A percentile compares a stretch with the other conserved stretches of the same genome.
phyloP scores from a whole-genome alignment of 208 protist species.

The Leishmania lainsoni region DNA sequence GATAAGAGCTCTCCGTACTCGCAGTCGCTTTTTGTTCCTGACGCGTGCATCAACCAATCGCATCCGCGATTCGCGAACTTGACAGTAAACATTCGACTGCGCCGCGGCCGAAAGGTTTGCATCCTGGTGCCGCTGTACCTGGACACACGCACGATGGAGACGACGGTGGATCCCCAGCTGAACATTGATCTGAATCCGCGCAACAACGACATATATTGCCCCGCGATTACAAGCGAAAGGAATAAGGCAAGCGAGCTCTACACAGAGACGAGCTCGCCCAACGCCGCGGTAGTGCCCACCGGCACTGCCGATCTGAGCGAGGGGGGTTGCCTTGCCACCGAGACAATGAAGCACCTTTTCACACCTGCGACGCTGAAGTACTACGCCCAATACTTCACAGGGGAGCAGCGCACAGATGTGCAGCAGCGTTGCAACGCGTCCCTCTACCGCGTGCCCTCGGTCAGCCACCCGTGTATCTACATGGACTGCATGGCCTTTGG shows the following conservation, averaged over 20 bases:
- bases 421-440: constrained; percentile 82
- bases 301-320: constrained; percentile 37
- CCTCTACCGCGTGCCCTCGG: constrained; percentile 80
- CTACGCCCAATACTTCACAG: constrained; percentile 92
- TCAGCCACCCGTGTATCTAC: constrained; percentile 94
- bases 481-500: constrained; percentile 99
- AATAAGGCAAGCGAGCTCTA: constrained; percentile 56
- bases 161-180: constrained; percentile 72
- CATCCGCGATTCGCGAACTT: constrained; percentile 98
- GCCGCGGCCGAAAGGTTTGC: constrained; percentile 94
- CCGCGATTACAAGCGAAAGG: constrained; percentile 34
- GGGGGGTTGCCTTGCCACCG: constrained; percentile 44
- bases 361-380: constrained; percentile 88
- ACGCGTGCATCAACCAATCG: constrained; percentile 96
- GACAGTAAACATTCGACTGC: constrained; percentile 95
- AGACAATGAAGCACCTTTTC: constrained; percentile 76
- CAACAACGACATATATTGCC: constrained; percentile 86
- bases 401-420: constrained; percentile 64
- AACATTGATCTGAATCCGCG: constrained; percentile 78
- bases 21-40: constrained; percentile 95
- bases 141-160: constrained; percentile 90
- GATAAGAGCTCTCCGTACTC: constrained; percentile 60
- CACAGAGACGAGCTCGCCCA: constrained; percentile 1
- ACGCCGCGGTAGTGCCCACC: neutral
- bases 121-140: constrained; percentile 97